Evolutionary conservation across 768 basidiomycete genomes (phyloP).

Genomic region (Boletus tomentosulus): DNA sequence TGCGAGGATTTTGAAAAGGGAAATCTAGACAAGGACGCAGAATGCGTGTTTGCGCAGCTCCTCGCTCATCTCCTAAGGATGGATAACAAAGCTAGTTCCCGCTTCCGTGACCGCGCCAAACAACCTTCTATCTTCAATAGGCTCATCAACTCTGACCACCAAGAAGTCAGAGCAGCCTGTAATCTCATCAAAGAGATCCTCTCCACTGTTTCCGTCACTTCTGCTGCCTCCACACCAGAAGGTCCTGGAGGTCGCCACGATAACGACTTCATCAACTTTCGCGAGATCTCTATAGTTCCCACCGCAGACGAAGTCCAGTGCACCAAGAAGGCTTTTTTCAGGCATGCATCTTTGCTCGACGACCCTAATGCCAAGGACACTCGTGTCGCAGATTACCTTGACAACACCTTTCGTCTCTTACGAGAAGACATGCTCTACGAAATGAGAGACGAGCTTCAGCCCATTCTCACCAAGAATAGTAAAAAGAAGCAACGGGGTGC

Average conservation of each 20-base stretch:
- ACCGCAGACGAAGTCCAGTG: slow-evolving; percentile 55
- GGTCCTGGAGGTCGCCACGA: slow-evolving; percentile 65
- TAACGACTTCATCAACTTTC: slow-evolving; percentile 62
- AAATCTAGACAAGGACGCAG: slow-evolving; percentile 31
- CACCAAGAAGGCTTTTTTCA: slow-evolving; percentile 44
- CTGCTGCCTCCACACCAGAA: slow-evolving; percentile 13
- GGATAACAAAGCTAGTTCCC: slow-evolving; percentile 29
- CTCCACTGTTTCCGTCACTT: slow-evolving; percentile 22
- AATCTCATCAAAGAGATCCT: slow-evolving; percentile 40
- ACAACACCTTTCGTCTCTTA: slow-evolving; percentile 63
- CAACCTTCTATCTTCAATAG: slow-evolving; percentile 26
- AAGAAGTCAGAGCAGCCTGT: slow-evolving; percentile 27
- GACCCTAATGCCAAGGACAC: slow-evolving; percentile 36
- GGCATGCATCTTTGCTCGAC: slow-evolving; percentile 41
- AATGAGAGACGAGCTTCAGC: slow-evolving; percentile 51
- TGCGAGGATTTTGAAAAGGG: slow-evolving; percentile 32
- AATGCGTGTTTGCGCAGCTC: slow-evolving; percentile 44
- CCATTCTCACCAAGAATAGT: slow-evolving; percentile 33
- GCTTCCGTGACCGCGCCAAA: slow-evolving; percentile 39
- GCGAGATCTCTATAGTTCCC: slow-evolving; percentile 58
- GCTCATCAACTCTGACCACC: slow-evolving; percentile 23
- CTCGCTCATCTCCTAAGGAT: slow-evolving; percentile 45
- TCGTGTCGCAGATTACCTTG: slow-evolving; percentile 48
- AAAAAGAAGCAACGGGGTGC: slow-evolving; percentile 39
- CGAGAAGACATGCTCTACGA: slow-evolving; percentile 62